Base-by-base conservation (phyloP, 2,329 filamentous ascomycete genomes). In the Dactylonectria macrodidyma region DNA sequence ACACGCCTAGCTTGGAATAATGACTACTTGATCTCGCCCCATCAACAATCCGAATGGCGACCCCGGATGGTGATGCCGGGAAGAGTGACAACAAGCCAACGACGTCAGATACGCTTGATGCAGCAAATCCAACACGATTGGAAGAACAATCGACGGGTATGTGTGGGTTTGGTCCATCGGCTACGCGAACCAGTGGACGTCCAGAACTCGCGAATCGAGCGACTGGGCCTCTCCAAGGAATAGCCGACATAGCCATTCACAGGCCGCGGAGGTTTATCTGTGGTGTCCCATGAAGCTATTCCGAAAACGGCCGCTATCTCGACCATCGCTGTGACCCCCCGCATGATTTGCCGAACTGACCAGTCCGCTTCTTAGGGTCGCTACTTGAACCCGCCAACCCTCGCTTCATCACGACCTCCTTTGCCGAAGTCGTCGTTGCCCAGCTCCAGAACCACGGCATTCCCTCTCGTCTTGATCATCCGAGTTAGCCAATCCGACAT, bases 171-270 rank as follows among this genome's bases (percentile, higher is more conserved):
- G 12, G 10, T 67, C 26, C 26, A 7, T 30, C 65, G 65, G 56
- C 55, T 56, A 51, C 44, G 33, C 41, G 19, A 44, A 26, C 65
- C 65, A 67, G 63, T 67, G 7, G 10, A 3, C 5, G 38, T 12
- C 55, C 4, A n/a, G 12, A 26, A 22, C 16, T 19, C 6, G 2
- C 12, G 16, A 16, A 10, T 16, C 51, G 8, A 4, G 5, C n/a
- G 47, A 3, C 30, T 9, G 11, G 14, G 30, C 47, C 30, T n/a
- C 9, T 16, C 16, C 12, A 51, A 16, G 48, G 33, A n/a, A 41
- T 68, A 68, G 70, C 72, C 72, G 72, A 75, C 16, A 7, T 33
- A 44, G 26, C 72, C 68, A 74, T 59, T 74, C 30, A 56, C 12
- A 26, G 2, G 16, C 14, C 12, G 24, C 19, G 9, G 9, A 30